Evolutionary conservation across 148 eudicot genomes (phyloP).

Genomic region (Dysphania ambrosioides): DNA sequence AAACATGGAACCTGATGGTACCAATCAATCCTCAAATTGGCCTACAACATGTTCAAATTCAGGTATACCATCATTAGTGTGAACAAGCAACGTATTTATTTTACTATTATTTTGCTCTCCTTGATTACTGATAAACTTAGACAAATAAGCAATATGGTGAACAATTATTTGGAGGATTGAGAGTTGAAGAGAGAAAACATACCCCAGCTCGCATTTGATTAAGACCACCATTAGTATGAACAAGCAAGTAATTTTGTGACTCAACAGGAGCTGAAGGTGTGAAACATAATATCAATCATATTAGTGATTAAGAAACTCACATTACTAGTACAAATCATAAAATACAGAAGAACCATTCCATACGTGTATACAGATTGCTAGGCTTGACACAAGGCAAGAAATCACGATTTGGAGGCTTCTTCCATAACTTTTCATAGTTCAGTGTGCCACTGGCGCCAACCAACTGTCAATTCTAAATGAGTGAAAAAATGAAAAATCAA

Average conservation of each 20-base stretch:
- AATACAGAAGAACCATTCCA: constrained; percentile 17
- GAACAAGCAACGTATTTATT: too few relatives aligned
- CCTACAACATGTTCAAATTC: neutral
- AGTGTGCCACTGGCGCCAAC: constrained; percentile 45
- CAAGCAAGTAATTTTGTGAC: constrained; percentile 74
- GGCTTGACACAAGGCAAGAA: constrained; percentile 69
- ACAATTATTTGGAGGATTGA: neutral
- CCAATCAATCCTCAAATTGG: neutral
- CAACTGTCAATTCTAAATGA: constrained; percentile 83
- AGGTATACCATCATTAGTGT: neutral
- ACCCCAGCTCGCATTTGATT: constrained; percentile 99
- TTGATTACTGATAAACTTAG: neutral
- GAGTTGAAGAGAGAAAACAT: constrained; percentile 20
- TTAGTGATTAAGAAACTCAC: constrained; percentile 11
- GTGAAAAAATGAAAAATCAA: constrained; percentile 51
- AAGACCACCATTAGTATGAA: constrained; percentile 93
- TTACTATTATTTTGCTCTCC: too few relatives aligned
- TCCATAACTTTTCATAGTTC: constrained; percentile 65
- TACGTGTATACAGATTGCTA: constrained; percentile 54
- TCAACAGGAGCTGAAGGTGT: constrained; percentile 53
- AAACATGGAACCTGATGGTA: neutral
- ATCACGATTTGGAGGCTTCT: constrained; percentile 73
- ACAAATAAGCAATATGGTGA: neutral
- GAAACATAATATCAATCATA: constrained; percentile 13
- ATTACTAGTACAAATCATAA: neutral